Evolutionary conservation across 306 rosid genomes (phyloP), one percentile per base, ranked within the genome.

Genomic region (Prunus davidiana): DNA sequence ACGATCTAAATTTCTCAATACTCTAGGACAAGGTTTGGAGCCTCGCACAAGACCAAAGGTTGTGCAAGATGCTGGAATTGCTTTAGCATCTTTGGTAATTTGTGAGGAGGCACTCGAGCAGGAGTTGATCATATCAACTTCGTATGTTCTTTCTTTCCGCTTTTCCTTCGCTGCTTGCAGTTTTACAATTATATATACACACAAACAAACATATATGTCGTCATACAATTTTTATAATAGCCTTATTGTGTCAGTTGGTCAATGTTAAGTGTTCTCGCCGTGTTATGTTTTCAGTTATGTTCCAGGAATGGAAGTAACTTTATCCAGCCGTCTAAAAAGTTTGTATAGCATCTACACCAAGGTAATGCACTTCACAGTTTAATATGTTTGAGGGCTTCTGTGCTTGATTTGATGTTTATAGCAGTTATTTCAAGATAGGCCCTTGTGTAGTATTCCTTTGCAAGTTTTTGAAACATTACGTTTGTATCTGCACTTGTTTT

Each of bases 281-380:
- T 46, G 62, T 46, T 78, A 27, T 72, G 66, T 81, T 70, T 87
- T 87, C 93, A 94, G 98, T 73, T 94, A 94, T 74, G 92, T 94
- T 74, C 98, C 98, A 4, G 97, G 98, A 66, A 94, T 92, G 98
- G 98, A 94, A 85, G 97, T 94, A 43, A 94, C 91, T 63, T 84
- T 94, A 79, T 94, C 92, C 68, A 92, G 97, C 86, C 88, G 97
- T 72, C 84, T 94, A 32, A 94, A 94, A 85, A 94, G 98, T 88
- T 86, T 94, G 78, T 94, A 90, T 77, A 90, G 98, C 79, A 90
- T 94, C 83, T 90, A 89, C 82, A 92, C 93, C 85, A 94, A 94
- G 98, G 98, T 94, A 66, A 41, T 56, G 72, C 22, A 65, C 52
- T 41, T 63, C 68, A 49, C 13, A 32, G 14, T 66, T 64, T 30